Conservation (phyloP, 2,329 filamentous ascomycete species). For the Tolypocladium amazonense region DNA sequence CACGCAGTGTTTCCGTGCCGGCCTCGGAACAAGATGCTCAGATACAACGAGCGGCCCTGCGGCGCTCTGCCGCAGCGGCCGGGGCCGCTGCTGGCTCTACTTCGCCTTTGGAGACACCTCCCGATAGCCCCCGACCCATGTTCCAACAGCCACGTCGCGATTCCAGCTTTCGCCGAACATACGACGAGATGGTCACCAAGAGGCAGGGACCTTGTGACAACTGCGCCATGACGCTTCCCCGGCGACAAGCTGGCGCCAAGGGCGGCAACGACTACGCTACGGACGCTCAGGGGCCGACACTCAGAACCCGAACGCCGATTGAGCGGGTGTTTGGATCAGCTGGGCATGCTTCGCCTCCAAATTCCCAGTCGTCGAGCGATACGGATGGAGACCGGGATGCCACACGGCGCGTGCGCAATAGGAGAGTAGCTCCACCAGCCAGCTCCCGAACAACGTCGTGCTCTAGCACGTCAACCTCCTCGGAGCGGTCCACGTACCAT, state of each 20-base stretch:
- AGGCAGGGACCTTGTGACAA: constrained; percentile 57
- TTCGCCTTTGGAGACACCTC: constrained; percentile 44
- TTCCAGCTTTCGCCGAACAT: constrained; percentile 51
- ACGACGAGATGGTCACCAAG: constrained; percentile 54
- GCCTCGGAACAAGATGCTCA: constrained; percentile 34
- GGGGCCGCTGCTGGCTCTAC: constrained; percentile 15
- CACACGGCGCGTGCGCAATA: constrained; percentile 23
- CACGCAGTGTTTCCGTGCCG: constrained; percentile 31
- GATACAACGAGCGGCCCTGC: constrained; percentile 28
- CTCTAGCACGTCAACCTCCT: constrained; percentile 42
- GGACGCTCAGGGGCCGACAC: constrained; percentile 40
- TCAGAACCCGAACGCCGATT: constrained; percentile 50
- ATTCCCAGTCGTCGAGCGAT: constrained; percentile 40
- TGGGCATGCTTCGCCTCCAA: constrained; percentile 38
- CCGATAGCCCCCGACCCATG: constrained; percentile 41
- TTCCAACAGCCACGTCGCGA: constrained; percentile 35
- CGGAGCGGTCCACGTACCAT: constrained; percentile 36
- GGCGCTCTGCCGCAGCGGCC: constrained; percentile 23
- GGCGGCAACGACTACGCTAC: constrained; percentile 17
- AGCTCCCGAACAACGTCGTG: constrained; percentile 35
- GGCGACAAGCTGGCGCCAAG: constrained; percentile 17
- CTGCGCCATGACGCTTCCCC: constrained; percentile 54
- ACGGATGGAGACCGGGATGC: constrained; percentile 41
- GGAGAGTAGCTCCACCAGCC: constrained; percentile 33
- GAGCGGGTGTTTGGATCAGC: constrained; percentile 43